Evolutionary conservation across 108 stramenopile species (phyloP).

Genomic region (Nannochloropsis oceanica): DNA sequence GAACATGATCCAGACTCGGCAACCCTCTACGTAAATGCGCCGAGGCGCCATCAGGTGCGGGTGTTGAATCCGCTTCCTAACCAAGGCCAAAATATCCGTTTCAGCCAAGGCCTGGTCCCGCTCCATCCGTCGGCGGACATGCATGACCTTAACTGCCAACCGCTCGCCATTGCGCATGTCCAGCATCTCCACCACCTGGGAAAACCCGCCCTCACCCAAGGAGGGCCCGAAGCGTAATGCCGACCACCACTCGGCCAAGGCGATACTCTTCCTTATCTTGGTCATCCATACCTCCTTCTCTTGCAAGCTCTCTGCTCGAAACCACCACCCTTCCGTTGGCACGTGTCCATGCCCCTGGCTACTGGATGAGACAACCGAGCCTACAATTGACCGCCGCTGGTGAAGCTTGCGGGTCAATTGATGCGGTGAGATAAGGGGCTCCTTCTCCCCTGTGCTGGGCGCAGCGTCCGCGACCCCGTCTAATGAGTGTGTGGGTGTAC

Average conservation of each 20-base stretch:
- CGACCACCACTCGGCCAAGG: neutral
- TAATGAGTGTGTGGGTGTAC: neutral
- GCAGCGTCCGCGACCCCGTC: neutral
- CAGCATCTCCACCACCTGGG: neutral
- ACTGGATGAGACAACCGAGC: neutral
- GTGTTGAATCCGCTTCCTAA: slow-evolving; percentile 1
- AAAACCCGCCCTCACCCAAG: neutral
- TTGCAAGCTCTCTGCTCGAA: neutral
- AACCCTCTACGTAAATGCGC: slow-evolving; percentile 10
- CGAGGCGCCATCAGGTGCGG: slow-evolving; percentile 5
- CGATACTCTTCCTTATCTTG: neutral
- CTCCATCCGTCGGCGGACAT: slow-evolving; percentile 1
- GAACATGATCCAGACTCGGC: slow-evolving; percentile 8
- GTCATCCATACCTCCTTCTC: neutral
- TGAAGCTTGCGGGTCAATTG: neutral
- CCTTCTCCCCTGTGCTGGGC: neutral
- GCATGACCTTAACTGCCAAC: slow-evolving; percentile 19
- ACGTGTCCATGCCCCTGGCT: neutral
- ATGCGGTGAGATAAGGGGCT: neutral
- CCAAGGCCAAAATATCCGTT: slow-evolving; percentile 7
- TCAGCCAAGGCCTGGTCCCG: slow-evolving; percentile 14
- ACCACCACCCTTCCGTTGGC: neutral
- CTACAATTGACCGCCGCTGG: neutral
- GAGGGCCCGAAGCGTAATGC: neutral
- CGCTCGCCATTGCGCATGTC: slow-evolving; percentile 10